phyloP scores from a whole-genome alignment of 1,284 basidiomycete species.

The Hortiboletus rubellus region DNA sequence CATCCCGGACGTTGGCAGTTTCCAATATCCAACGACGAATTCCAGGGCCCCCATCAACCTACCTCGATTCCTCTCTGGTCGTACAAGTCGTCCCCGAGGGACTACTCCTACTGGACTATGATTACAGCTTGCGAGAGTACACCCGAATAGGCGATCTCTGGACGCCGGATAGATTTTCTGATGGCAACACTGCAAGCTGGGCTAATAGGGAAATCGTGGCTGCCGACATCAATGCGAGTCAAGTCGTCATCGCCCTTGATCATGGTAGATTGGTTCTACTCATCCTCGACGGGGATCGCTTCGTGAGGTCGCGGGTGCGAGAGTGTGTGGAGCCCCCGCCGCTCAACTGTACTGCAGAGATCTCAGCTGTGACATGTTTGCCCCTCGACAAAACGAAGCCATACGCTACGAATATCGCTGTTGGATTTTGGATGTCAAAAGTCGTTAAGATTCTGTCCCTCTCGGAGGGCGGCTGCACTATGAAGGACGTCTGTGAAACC shows the following conservation, averaged over 20 bases:
- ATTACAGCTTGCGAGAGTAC: slow-evolving; percentile 39
- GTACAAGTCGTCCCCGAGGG: slow-evolving; percentile 71
- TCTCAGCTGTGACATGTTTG: slow-evolving; percentile 64
- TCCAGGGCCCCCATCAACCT: slow-evolving; percentile 36
- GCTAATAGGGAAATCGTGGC: slow-evolving; percentile 54
- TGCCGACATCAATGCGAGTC: slow-evolving; percentile 63
- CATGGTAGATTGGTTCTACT: slow-evolving; percentile 59
- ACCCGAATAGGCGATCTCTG: slow-evolving; percentile 36
- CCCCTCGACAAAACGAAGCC: slow-evolving; percentile 51
- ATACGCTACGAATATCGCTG: slow-evolving; percentile 53
- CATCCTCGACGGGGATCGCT: slow-evolving; percentile 43
- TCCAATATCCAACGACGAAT: slow-evolving; percentile 51
- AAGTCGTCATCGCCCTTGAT: slow-evolving; percentile 65
- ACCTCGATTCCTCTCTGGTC: slow-evolving; percentile 54
- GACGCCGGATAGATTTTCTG: slow-evolving; percentile 32
- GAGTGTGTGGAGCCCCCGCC: slow-evolving; percentile 23
- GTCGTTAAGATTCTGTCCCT: slow-evolving; percentile 61
- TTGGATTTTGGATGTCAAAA: slow-evolving; percentile 79
- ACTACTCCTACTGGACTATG: slow-evolving; percentile 56
- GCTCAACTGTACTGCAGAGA: slow-evolving; percentile 40
- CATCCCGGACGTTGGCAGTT: slow-evolving; percentile 64
- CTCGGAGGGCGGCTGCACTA: background rate
- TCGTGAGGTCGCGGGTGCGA: slow-evolving; percentile 37
- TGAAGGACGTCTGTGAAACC: slow-evolving; percentile 44
- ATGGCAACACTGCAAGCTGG: slow-evolving; percentile 22